Evolutionary conservation across 176 grass and related monocot genomes (phyloP).

Genomic region (Otatea glauca): DNA sequence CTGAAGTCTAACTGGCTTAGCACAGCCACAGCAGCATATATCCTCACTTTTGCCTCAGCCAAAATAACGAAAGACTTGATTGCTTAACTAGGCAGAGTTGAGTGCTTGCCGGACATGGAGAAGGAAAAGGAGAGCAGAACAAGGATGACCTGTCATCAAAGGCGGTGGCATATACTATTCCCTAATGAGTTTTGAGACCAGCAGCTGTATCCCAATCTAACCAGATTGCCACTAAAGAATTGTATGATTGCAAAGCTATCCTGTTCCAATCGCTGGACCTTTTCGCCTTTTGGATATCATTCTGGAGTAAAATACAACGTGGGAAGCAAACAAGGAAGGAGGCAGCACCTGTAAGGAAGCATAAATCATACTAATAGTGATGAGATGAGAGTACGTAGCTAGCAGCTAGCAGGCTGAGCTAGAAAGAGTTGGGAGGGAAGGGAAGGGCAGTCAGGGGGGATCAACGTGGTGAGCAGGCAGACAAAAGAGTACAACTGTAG

Average conservation of each 20-base stretch:
- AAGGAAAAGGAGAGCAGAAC: constrained; percentile 9
- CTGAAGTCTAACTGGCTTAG: constrained; percentile 39
- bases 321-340: constrained; percentile 2
- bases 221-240: background rate
- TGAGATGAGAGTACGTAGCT: background rate
- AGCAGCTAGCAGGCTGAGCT: background rate
- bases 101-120: background rate
- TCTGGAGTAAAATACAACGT: constrained; percentile 6
- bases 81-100: constrained; percentile 25
- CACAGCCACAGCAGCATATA: background rate
- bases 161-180: constrained; percentile 14
- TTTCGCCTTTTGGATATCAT: constrained; percentile 18
- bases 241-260: background rate
- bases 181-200: background rate
- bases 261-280: background rate
- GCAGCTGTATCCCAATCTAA: constrained; percentile 57
- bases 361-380: background rate
- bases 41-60: background rate
- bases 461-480: background rate
- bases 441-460: background rate
- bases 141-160: constrained; percentile 45
- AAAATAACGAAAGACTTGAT: constrained; percentile 51
- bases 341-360: background rate
- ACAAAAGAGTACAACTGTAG: constrained; percentile 43
- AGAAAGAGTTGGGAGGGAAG: background rate